Base-by-base conservation (phyloP, 78 protist species). In the Monocercomonoides exilis region DNA sequence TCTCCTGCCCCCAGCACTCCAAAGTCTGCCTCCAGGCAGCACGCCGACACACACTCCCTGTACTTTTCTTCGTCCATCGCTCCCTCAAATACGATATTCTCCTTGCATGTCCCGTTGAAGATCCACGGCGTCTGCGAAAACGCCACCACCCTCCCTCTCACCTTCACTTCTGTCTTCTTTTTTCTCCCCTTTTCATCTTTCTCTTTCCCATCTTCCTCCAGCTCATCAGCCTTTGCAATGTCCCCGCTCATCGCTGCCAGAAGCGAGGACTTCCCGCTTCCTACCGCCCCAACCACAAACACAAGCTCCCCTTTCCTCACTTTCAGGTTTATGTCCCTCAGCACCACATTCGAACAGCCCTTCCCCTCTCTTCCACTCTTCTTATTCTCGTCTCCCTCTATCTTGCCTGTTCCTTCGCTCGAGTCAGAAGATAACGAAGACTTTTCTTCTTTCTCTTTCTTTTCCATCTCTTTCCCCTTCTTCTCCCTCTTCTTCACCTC, bases 91-190 rank as follows among this genome's bases (percentile, higher is more conserved):
- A 97, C 81, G 29, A 98, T 94, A 84, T 98, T 98, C 38, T 95
- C 94, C 2, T 91, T 46, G 32, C 97, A 77, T 0, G 99, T 95
- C 0, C 87, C 94, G 90, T 94, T 95, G 38, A 36, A 88, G 43
- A 98, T 96, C 97, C 97, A 97, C 11, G 97, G 91, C 81, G 88
- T 91, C 92, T 97, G 99, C 35, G 95, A 44, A 0, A 11, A 92
- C 87, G 90, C 95, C 11, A 95, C 97, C 1, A 93, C 43, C 4
- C 84, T 0, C 2, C 97, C 97, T 5, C 43, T 36, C 54, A 89
- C 82, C 0, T n/a, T 54, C 36, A 91, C 89, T 1, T 43, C 35
- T 63, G 96, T 96, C 0, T 0, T 0, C 2, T 21, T 2, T 64
- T n/a, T n/a, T n/a, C n/a, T n/a, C n/a, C n/a, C n/a, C n/a, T n/a